These are phyloP conservation scores for Hypoxylon intermedium DNA, from an alignment of 495 filamentous ascomycete species.

Conservation along the genomic window DNA sequence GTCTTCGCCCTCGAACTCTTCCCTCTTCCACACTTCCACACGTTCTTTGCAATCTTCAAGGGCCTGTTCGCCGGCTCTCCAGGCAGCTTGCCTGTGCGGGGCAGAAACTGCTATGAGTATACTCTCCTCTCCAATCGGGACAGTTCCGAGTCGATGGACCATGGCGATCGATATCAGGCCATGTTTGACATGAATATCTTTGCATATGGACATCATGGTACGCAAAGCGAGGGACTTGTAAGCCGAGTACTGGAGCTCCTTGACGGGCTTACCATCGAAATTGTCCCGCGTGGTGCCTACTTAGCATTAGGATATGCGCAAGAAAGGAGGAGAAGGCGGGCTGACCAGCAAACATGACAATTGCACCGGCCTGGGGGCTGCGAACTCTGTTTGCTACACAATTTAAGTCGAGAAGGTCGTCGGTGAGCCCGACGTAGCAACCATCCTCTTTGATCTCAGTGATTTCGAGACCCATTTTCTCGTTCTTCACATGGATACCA, in stretches of 20 bases:
- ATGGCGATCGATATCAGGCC: conserved; percentile 74
- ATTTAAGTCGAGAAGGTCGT: conserved; percentile 64
- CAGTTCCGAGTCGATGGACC: conserved; percentile 83
- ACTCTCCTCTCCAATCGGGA: conserved; percentile 88
- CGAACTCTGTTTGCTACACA: conserved; percentile 70
- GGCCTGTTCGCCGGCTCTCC: conserved; percentile 87
- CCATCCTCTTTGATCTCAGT: conserved; percentile 44
- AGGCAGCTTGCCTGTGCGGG: conserved; percentile 86
- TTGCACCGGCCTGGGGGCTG: conserved; percentile 83
- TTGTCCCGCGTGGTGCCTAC: conserved; percentile 85
- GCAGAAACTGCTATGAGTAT: conserved; percentile 88
- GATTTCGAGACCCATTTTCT: conserved; percentile 20
- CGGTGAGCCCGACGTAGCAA: conserved; percentile 70
- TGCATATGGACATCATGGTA: conserved; percentile 75
- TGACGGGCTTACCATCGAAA: conserved; percentile 77
- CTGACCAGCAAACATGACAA: conserved; percentile 83
- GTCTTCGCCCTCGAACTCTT: conserved; percentile 82
- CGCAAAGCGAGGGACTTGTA: conserved; percentile 79
- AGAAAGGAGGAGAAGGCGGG: background rate
- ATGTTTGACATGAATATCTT: conserved; percentile 63
- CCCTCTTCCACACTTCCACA: conserved; percentile 95
- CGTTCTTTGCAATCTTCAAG: conserved; percentile 84
- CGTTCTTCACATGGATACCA: too few species aligned
- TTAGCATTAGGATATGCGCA: conserved; percentile 19
- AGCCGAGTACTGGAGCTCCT: conserved; percentile 79